phyloP scores from a whole-genome alignment of 768 basidiomycete genomes.

The Lyophyllum shimeji region DNA sequence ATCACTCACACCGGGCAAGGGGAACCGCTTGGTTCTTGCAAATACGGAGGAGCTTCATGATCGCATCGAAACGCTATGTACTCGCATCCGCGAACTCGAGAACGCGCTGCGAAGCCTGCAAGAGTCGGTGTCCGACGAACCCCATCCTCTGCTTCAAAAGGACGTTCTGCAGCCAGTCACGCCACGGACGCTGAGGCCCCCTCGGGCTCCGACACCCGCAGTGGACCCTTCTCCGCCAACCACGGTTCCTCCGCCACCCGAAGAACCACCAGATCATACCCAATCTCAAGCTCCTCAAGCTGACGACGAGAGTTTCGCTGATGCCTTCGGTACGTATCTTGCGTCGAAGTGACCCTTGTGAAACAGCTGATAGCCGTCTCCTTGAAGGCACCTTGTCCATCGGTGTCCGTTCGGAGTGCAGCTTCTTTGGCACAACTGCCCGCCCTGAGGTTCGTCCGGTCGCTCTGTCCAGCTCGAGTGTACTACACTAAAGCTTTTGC shows the following conservation, averaged over 20 bases:
- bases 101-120: conserved; percentile 52
- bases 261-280: background rate
- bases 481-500: conserved; percentile 1
- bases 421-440: conserved; percentile 64
- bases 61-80: conserved; percentile 52
- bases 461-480: background rate
- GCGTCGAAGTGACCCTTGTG: background rate
- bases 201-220: background rate
- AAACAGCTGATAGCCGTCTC: background rate
- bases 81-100: conserved; percentile 64
- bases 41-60: conserved; percentile 73
- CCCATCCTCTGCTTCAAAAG: conserved; percentile 46
- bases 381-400: conserved; percentile 57
- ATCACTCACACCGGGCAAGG: conserved; percentile 55
- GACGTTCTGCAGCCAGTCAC: conserved; percentile 6
- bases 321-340: conserved; percentile 43
- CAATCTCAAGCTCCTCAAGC: conserved; percentile 1
- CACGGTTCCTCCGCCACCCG: background rate
- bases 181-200: background rate
- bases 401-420: conserved; percentile 51
- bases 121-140: conserved; percentile 42
- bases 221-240: background rate
- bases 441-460: conserved; percentile 58
- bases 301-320: conserved; percentile 45
- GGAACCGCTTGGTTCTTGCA: conserved; percentile 62